Evolutionary conservation across 306 rosid genomes (phyloP), one percentile per base, ranked within the genome.

Genomic region (Ochetophila trinervis): DNA sequence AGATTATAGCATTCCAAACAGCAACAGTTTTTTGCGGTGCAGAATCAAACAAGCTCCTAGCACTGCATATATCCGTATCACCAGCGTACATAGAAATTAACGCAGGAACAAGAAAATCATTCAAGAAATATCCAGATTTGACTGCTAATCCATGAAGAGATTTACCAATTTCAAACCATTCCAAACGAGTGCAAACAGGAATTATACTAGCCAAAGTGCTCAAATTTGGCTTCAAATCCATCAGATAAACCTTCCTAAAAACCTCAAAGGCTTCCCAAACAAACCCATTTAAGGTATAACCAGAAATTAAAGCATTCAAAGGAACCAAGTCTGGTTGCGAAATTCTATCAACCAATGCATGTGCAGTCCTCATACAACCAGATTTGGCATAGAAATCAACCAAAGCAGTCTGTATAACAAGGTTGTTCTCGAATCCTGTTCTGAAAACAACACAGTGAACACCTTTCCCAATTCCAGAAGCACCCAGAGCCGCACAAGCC

Each of bases 141-240:
- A 74, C 62, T 53, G 79, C 66, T 19, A 73, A 69, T 32, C 73
- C 67, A 37, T 78, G 83, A 9, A 74, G 42, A 48, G 73, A 73
- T 64, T 69, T 69, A 37, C 79, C 83, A 2, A 53, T 37, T 64
- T 11, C 6, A 18, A 53, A 20, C 57, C 73, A 69, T 36, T 61
- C 73, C 51, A 78, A 61, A 22, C 76, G 83, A 32, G 76, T 49
- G 34, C 79, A 73, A n/a, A 69, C 73, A 13, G 83, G 83, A 59
- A 74, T 70, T 37, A 78, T 22, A 40, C 62, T 63, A 34, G 79
- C 83, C 24, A 78, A 53, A 53, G 83, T 78, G 27, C 83, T 78
- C 57, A 64, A 40, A 53, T 73, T 68, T 3, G 78, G 79, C 83
- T 59, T 73, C 72, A 73, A 58, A 57, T 58, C 76, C 67, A 13